A percentile compares a stretch with the other conserved stretches of the same genome.
phyloP scores from a whole-genome alignment of 192 early-diverging fungal species.

The Polychytrium aggregatum region DNA sequence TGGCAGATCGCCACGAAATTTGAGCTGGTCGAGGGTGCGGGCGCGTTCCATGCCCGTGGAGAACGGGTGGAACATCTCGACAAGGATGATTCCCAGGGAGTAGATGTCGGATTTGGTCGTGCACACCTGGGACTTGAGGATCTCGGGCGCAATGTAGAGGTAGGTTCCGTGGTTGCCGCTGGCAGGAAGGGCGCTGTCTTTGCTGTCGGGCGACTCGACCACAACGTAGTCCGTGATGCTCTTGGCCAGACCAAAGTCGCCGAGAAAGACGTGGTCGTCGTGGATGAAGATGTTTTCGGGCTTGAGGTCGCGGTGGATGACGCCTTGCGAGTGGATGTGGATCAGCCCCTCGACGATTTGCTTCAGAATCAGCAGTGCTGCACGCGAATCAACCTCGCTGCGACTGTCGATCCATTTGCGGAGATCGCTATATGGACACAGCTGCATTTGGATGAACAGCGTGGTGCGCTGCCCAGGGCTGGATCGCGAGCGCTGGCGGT shows the following conservation, averaged over 20 bases:
- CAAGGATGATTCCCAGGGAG: slow-evolving; percentile 33
- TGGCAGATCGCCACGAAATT: too few relatives aligned
- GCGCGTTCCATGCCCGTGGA: slow-evolving; percentile 30
- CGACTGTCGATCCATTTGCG: slow-evolving; percentile 3
- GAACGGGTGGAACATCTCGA: slow-evolving; percentile 32
- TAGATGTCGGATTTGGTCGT: slow-evolving; percentile 35
- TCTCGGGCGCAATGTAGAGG: slow-evolving; percentile 67
- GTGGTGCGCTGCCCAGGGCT: slow-evolving; percentile 14
- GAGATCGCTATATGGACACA: slow-evolving; percentile 18
- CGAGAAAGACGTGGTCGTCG: slow-evolving; percentile 21
- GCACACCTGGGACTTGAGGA: slow-evolving; percentile 12
- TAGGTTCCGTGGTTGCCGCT: slow-evolving; percentile 55
- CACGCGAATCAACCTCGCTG: background rate
- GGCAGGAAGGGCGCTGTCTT: too few relatives aligned
- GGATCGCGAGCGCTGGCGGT: too few relatives aligned
- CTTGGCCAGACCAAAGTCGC: slow-evolving; percentile 40
- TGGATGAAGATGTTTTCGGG: slow-evolving; percentile 33
- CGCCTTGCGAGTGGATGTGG: slow-evolving; percentile 21
- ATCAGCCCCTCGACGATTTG: slow-evolving; percentile 25
- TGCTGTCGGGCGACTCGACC: background rate
- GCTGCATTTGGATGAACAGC: slow-evolving; percentile 23
- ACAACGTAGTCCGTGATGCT: slow-evolving; percentile 15
- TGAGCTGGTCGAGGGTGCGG: too few relatives aligned
- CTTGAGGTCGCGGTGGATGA: slow-evolving; percentile 26
- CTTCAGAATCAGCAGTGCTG: slow-evolving; percentile 19